Evolutionary conservation across 192 early-diverging fungal genomes (phyloP), one percentile per base, ranked within the genome.

Genomic region (Coemansia sp.): DNA sequence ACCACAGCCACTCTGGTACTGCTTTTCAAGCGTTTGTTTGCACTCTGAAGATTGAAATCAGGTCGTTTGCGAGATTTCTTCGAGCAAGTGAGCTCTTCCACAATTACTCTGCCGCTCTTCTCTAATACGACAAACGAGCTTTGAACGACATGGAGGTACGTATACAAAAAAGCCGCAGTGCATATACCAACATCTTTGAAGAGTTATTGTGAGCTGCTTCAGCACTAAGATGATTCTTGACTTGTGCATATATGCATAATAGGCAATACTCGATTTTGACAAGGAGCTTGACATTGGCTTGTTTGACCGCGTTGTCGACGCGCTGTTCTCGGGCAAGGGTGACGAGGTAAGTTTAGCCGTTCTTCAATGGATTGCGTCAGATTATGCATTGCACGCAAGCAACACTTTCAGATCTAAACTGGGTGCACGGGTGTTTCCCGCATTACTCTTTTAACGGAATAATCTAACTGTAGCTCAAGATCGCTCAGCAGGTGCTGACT

Each of bases 221-320:
- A 16, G 16, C 38, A 14, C 38, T 44, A 44, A 44, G 12, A 16
- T 44, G 14, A 2, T 30, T 44, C 12, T 44, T 16, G 38, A 44
- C 38, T 16, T 44, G 12, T 14, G 38, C 38, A 44, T 44, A 44
- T 14, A 16, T 44, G 7, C 12, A 44, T 38, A 65, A 54, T 71
- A 92, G 82, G 81, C 76, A 56, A 86, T 98, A 71, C 85, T 98
- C 62, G 94, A 98, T 72, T 96, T 96, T 71, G 88, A 83, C 65
- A 82, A 83, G 67, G 92, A 95, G 55, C 84, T 98, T 64, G 92
- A 98, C 67, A 83, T 95, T 54, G 74, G 78, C 25, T 77, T 93
- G 60, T 84, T 98, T 62, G 97, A 98, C 87, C 85, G 85, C 49
- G 93, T 97, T 22, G 95, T 98, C 38, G 83, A 86, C 31, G 86